Evolutionary conservation across 495 filamentous ascomycete species (phyloP), one percentile per base, ranked within the genome.

Genomic region (Cercophora scortea): DNA sequence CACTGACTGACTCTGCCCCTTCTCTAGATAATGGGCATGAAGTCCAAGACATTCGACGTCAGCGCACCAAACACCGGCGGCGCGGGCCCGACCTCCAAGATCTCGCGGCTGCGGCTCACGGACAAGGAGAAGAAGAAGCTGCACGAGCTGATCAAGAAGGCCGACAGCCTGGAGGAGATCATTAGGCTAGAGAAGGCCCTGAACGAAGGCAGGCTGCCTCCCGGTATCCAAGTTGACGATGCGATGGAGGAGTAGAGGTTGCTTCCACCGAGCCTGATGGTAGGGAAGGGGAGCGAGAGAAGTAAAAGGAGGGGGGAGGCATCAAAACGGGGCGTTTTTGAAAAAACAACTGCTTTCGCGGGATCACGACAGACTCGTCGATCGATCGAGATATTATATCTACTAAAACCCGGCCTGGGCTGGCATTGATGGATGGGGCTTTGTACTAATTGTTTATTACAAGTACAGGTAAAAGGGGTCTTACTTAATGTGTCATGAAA

Each of bases 141-240:
- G 52, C 49, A 57, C 51, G 46, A 76, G 68, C 42, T 72, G 71
- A 40, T 85, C 84, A 57, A 82, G 77, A 68, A 87, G 56, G 93
- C 94, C 5, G 88, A 86, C 68, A 93, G 85, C 62, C 59, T 97
- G 63, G 84, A 89, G 62, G 89, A 93, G 72, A 89, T 95, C 58
- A 81, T 86, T 17, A 69, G 82, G 49, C 61, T 95, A 61, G 89
- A 95, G 76, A 87, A 85, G 71, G 88, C 89, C 65, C 70, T 96
- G 49, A 85, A 85, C 52, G 90, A 97, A 69, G 93, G 93, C 4
- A 71, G 86, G 66, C 77, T 96, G 64, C 89, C 90, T 13, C 75
- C 77, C 19, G 88, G 83, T 38, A 74, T 84, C 35, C 70, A 81
- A 41, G 71, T 71, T 49, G 78, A 76, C 56, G 71, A 11, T 36